phyloP scores from a whole-genome alignment of 116 monocot species.

The Iris pallida region DNA sequence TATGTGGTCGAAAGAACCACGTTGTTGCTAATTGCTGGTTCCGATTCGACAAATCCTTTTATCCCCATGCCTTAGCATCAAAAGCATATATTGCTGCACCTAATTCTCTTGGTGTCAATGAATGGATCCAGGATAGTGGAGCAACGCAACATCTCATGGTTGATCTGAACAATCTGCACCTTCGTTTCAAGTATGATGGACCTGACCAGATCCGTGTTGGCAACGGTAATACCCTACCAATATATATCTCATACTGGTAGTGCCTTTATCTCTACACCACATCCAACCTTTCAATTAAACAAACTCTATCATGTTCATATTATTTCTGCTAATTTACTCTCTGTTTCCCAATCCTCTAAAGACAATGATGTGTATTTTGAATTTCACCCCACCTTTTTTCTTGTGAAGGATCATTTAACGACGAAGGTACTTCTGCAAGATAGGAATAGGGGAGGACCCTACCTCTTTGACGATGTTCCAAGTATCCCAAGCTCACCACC shows the following conservation, averaged over 20 bases:
- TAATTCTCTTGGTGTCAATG: background rate
- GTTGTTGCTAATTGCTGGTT: too few relatives aligned
- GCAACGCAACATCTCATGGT: background rate
- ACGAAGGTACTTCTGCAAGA: background rate
- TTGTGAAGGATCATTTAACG: slow-evolving; percentile 14
- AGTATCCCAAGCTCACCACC: background rate
- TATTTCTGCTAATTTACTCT: slow-evolving; percentile 7
- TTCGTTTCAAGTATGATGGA: too few relatives aligned
- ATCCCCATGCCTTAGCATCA: too few relatives aligned
- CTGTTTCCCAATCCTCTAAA: slow-evolving; percentile 1
- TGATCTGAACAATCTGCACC: background rate
- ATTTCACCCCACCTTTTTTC: slow-evolving; percentile 5
- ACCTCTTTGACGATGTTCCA: background rate
- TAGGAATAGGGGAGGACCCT: background rate
- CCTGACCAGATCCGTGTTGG: background rate
- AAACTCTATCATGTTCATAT: slow-evolving; percentile 9
- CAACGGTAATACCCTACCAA: background rate
- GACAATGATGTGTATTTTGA: slow-evolving; percentile 13
- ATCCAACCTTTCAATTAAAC: background rate
- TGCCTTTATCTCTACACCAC: background rate
- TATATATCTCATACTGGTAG: background rate
- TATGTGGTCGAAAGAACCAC: too few relatives aligned
- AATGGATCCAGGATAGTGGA: slow-evolving; percentile 5
- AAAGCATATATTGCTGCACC: too few relatives aligned
- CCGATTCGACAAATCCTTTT: too few relatives aligned